Evolutionary conservation across 2,329 filamentous ascomycete species (phyloP).

Genomic region (Phyllosticta citribraziliensis): DNA sequence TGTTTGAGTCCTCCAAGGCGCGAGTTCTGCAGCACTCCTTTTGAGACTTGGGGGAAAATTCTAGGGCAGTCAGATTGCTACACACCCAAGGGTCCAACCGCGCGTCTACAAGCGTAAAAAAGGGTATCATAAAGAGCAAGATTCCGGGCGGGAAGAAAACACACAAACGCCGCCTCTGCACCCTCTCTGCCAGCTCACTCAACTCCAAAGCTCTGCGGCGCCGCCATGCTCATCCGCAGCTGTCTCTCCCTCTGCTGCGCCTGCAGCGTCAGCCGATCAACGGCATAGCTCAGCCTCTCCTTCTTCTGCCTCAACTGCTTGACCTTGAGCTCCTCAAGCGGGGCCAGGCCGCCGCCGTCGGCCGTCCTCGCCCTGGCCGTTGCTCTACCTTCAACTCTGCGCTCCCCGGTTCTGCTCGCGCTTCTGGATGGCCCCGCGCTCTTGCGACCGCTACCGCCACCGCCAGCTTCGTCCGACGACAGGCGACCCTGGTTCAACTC

Average conservation of each 20-base stretch:
- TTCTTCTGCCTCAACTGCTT: constrained; percentile 69
- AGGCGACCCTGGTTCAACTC: constrained; percentile 73
- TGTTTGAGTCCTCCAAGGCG: too few species aligned
- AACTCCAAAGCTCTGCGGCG: constrained; percentile 27
- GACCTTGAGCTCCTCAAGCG: constrained; percentile 47
- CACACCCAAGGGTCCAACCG: neutral
- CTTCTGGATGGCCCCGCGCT: constrained; percentile 5
- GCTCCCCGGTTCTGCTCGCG: constrained; percentile 1
- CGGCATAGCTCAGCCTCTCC: constrained; percentile 75
- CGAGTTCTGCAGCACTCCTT: too few species aligned
- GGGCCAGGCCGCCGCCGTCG: constrained; percentile 18
- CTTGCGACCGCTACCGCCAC: constrained; percentile 15
- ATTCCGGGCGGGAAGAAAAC: neutral
- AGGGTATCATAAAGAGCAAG: neutral
- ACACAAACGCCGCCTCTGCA: neutral
- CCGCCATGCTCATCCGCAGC: constrained; percentile 63
- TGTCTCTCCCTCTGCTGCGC: constrained; percentile 67
- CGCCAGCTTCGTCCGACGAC: constrained; percentile 28
- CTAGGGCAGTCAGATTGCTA: too few species aligned
- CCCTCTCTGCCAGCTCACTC: neutral
- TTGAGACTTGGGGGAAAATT: too few species aligned
- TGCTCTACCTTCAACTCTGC: neutral
- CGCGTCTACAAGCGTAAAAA: neutral
- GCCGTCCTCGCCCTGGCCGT: constrained; percentile 18
- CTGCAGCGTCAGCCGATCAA: constrained; percentile 77